Conservation (phyloP, 2,329 filamentous ascomycete genomes). For the Tolypocladium ophioglossoides region DNA sequence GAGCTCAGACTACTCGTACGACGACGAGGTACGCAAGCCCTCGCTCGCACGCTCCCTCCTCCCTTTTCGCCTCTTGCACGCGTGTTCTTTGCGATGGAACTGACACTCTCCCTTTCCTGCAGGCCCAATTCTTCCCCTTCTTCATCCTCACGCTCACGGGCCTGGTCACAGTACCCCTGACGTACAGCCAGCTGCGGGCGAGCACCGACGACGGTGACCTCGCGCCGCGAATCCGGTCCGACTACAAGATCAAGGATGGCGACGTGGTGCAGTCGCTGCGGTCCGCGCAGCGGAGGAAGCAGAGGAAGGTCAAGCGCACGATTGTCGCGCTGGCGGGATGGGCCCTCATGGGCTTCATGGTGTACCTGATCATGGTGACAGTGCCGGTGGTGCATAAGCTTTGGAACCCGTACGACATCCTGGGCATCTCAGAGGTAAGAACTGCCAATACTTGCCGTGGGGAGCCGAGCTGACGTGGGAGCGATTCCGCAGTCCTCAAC, state of each 20-base stretch:
- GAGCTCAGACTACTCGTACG: constrained; percentile 95
- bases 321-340: constrained; percentile 69
- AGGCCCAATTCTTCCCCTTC: constrained; percentile 98
- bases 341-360: constrained; percentile 77
- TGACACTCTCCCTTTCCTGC: neutral
- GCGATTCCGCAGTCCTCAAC: constrained; percentile 50
- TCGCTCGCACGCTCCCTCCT: neutral
- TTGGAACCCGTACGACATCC: constrained; percentile 95
- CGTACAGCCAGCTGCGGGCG: constrained; percentile 76
- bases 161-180: constrained; percentile 81
- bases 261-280: constrained; percentile 75
- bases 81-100: neutral
- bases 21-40: constrained; percentile 60
- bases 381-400: constrained; percentile 62
- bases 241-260: constrained; percentile 72
- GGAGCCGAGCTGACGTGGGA: neutral
- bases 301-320: constrained; percentile 78
- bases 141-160: constrained; percentile 88
- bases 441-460: neutral
- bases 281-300: constrained; percentile 78
- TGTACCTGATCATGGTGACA: constrained; percentile 79
- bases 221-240: constrained; percentile 70
- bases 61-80: neutral
- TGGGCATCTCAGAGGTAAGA: constrained; percentile 71
- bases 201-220: constrained; percentile 68